Percentiles rank a stretch among this genome's conserved stretches.
These are phyloP conservation scores for Syzygium malaccense DNA, from an alignment of 441 rosid genomes.

Conservation along the genomic window DNA sequence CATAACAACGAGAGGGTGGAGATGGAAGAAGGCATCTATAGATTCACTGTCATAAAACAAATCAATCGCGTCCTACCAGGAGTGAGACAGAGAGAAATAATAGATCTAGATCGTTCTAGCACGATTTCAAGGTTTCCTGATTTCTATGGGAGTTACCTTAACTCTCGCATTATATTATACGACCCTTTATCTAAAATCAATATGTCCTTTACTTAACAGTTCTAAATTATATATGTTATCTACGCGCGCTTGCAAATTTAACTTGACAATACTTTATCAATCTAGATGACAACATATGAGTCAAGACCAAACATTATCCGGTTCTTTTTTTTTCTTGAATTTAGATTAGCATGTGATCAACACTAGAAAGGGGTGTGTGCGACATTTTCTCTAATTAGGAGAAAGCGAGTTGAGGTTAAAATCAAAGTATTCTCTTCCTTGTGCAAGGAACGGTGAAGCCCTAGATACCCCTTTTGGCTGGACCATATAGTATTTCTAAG, in stretches of 20 bases:
- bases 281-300: background rate
- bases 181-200: background rate
- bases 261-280: background rate
- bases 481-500: background rate
- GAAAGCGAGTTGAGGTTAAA: background rate
- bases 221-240: rapidly evolving
- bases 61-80: background rate
- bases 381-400: background rate
- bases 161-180: background rate
- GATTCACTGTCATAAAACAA: too few relatives aligned
- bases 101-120: background rate
- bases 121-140: background rate
- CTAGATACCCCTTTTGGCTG: background rate
- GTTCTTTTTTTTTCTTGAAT: background rate
- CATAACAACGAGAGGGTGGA: background rate
- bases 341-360: background rate
- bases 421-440: too few relatives aligned
- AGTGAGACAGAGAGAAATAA: background rate
- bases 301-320: background rate
- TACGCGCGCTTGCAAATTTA: rapidly evolving
- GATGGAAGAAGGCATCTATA: background rate
- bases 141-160: background rate
- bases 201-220: background rate
- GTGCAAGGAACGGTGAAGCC: background rate
- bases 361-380: background rate